phyloP scores from a whole-genome alignment of 2,329 filamentous ascomycete genomes.

The Trichoderma harzianum region DNA sequence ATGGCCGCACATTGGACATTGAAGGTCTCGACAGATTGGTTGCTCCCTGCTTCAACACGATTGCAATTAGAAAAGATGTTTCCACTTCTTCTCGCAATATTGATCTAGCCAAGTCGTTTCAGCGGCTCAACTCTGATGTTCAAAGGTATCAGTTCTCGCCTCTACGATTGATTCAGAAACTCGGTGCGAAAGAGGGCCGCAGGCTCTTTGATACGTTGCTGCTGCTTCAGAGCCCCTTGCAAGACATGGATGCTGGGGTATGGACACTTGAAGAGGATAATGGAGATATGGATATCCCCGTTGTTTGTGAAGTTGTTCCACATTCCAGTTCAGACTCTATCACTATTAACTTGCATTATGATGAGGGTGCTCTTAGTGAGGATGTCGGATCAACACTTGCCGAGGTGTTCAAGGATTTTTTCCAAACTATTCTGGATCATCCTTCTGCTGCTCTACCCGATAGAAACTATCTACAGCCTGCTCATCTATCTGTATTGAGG shows the following conservation, averaged over 20 bases:
- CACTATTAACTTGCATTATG: constrained; percentile 60
- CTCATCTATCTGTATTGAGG: constrained; percentile 21
- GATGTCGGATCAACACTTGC: constrained; percentile 29
- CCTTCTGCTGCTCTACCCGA: constrained; percentile 28
- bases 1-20: constrained; percentile 66
- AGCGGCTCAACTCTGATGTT: constrained; percentile 58
- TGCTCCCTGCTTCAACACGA: constrained; percentile 90
- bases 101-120: constrained; percentile 58
- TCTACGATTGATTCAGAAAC: constrained; percentile 65
- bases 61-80: constrained; percentile 65
- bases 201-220: constrained; percentile 77
- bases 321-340: constrained; percentile 50
- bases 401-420: constrained; percentile 31
- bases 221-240: constrained; percentile 66
- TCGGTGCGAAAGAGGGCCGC: constrained; percentile 38
- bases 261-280: constrained; percentile 57
- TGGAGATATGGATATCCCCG: constrained; percentile 68
- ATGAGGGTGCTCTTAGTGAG: constrained; percentile 41
- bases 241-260: constrained; percentile 51
- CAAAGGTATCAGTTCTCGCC: constrained; percentile 72
- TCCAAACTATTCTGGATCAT: constrained; percentile 26
- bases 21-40: constrained; percentile 67
- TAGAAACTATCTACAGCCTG: constrained; percentile 25
- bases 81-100: constrained; percentile 46
- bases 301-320: constrained; percentile 73